These are phyloP conservation scores for Cyphellophora europaea DNA, from an alignment of 2,329 filamentous ascomycete species.

Conservation along the genomic window DNA sequence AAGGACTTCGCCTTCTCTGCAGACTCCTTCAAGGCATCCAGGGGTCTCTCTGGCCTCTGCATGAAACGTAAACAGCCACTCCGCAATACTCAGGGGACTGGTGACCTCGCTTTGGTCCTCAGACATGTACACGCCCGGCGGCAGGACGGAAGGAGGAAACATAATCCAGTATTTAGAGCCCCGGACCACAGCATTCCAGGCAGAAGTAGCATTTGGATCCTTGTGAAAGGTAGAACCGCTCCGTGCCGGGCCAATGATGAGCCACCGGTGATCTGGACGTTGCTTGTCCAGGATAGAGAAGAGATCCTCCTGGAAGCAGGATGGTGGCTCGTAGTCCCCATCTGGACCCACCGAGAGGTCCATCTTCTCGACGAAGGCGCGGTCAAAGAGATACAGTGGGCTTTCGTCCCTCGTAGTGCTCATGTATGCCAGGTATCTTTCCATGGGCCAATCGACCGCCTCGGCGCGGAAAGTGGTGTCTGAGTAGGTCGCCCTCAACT, in stretches of 20 bases:
- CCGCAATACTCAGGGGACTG: conserved; percentile 87
- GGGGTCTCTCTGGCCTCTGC: conserved; percentile 64
- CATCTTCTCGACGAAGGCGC: conserved; percentile 81
- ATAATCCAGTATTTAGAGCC: conserved; percentile 98
- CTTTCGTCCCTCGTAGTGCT: conserved; percentile 70
- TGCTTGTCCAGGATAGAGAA: conserved; percentile 70
- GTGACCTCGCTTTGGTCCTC: conserved; percentile 88
- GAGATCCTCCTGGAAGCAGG: conserved; percentile 77
- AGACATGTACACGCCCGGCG: conserved; percentile 82
- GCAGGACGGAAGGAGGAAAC: conserved; percentile 63
- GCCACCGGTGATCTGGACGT: conserved; percentile 81
- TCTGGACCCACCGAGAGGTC: conserved; percentile 45
- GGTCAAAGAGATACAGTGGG: conserved; percentile 86
- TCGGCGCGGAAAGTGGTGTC: conserved; percentile 73
- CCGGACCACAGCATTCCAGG: conserved; percentile 88
- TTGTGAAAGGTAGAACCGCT: conserved; percentile 96
- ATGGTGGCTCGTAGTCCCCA: conserved; percentile 66
- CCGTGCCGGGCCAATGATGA: conserved; percentile 78
- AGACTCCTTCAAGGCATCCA: conserved; percentile 79
- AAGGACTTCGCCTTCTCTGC: conserved; percentile 71
- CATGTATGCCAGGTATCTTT: conserved; percentile 79
- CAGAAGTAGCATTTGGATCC: conserved; percentile 58
- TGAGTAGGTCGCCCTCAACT: conserved; percentile 54
- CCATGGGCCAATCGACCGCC: conserved; percentile 82
- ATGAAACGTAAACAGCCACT: conserved; percentile 89